Base-by-base conservation (phyloP, 805 yeast genomes). In the Alloascoidea hylecoeti region DNA sequence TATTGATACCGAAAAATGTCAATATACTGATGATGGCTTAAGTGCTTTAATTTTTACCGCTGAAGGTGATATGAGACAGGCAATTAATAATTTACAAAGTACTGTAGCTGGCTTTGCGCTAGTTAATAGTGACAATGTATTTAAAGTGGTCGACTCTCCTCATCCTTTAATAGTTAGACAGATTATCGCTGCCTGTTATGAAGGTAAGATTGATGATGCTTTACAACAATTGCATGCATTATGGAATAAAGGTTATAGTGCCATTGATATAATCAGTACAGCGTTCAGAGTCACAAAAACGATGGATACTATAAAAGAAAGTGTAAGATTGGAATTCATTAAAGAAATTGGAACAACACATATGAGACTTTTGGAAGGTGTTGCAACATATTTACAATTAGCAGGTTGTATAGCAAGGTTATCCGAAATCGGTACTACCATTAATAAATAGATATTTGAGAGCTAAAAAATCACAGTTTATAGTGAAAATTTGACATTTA, bases 11-110 rank as follows among this genome's bases (percentile, higher is more conserved):
- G 97, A 92, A 55, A 55, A 74, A 34, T 81, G 89, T 12, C 64
- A 84, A 50, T 82, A 73, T 56, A 74, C 88, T 14, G 82, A 85
- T 43, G 96, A 85, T 55, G 98, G 98, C 0, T 59, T 92, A 27
- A 85, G 85, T 46, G 97, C 98, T 0, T 67, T 92, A 42, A 75
- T 92, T 13, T 92, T 92, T 60, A 79, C 96, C 0, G 94, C 96
- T 0, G 98, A 92, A 53, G 98, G 98, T 42, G 98, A 92, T 54
- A 89, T 92, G 98, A 75, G 98, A 56, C 98, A 92, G 57, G 98
- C 97, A 0, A 72, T 92, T 36, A 92, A 92, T 53, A 92, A 92
- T 57, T 56, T 92, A 42, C 98, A 92, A 54, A 78, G 94, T 50
- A 86, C 96, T 0, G 89, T 78, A 19, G 85, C 96, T 1, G 98